Evolutionary conservation across 2,329 filamentous ascomycete genomes (phyloP).

Genomic region (Pseudopithomyces chartarum): DNA sequence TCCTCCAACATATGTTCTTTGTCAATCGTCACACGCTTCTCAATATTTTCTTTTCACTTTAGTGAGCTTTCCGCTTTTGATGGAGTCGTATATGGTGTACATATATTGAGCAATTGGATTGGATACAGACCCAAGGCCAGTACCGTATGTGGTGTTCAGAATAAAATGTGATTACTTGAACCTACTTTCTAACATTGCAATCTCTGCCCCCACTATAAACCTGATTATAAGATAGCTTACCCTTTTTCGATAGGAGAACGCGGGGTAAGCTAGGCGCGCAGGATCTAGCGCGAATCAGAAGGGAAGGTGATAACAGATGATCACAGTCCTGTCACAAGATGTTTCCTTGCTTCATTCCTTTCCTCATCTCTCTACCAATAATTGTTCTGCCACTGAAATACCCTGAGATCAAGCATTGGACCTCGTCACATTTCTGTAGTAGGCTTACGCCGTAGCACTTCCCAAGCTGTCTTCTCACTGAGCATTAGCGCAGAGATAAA

Average conservation of each 20-base stretch:
- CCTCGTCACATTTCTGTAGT: not conserved
- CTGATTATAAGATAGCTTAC: not conserved
- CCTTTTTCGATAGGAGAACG: not conserved
- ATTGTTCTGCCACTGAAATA: not conserved
- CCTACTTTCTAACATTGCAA: too few species aligned
- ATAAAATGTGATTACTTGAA: too few species aligned
- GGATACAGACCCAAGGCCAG: too few species aligned
- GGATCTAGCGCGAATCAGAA: not conserved
- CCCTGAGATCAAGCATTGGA: too few species aligned
- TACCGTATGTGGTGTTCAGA: too few species aligned
- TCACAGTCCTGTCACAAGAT: not conserved
- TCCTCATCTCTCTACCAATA: not conserved
- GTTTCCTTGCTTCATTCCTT: not conserved
- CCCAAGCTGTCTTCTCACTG: not conserved
- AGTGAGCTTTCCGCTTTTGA: too few species aligned
- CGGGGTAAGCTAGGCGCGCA: not conserved
- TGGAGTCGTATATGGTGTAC: too few species aligned
- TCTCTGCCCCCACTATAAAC: too few species aligned
- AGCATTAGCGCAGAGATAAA: not conserved
- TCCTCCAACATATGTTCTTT: not conserved
- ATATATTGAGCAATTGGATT: too few species aligned
- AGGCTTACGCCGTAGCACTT: not conserved
- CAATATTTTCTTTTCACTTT: too few species aligned
- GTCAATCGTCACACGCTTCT: not conserved
- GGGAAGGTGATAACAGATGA: constrained; percentile 1